Evolutionary conservation across 2,329 filamentous ascomycete species (phyloP).

Genomic region (Penicillium glabrum): DNA sequence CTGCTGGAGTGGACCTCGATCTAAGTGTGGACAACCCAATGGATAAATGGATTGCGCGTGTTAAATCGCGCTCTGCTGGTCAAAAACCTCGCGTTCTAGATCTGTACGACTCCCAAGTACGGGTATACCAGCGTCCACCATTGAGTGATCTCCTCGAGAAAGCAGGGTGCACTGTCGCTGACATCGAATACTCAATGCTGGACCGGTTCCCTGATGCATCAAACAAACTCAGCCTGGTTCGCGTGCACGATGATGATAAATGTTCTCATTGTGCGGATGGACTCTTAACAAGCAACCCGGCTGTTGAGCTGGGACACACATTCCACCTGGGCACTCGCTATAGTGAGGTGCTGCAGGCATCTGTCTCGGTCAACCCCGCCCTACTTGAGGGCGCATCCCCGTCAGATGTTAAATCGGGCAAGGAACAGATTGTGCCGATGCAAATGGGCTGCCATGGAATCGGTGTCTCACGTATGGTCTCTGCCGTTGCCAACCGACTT

Average conservation of each 20-base stretch:
- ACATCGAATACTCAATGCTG: constrained; percentile 37
- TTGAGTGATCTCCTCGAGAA: constrained; percentile 36
- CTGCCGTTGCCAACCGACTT: constrained; percentile 75
- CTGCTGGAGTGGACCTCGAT: constrained; percentile 66
- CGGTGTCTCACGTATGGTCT: constrained; percentile 86
- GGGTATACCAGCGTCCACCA: constrained; percentile 40
- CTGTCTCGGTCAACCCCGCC: constrained; percentile 50
- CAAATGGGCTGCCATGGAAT: constrained; percentile 98
- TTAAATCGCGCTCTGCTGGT: constrained; percentile 27
- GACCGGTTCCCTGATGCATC: constrained; percentile 41
- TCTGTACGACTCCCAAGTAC: constrained; percentile 42
- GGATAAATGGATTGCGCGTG: constrained; percentile 52
- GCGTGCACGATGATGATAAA: constrained; percentile 64
- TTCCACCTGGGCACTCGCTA: constrained; percentile 93
- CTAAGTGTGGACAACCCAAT: constrained; percentile 63
- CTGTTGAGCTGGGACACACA: constrained; percentile 90
- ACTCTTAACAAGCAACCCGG: constrained; percentile 64
- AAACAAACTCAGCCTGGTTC: constrained; percentile 61
- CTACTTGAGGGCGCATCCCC: constrained; percentile 14
- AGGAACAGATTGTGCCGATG: constrained; percentile 54
- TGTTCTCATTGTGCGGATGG: constrained; percentile 71
- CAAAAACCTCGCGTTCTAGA: constrained; percentile 37
- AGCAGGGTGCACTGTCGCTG: constrained; percentile 24
- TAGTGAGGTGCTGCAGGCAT: constrained; percentile 69
- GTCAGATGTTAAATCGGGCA: constrained; percentile 22